phyloP scores from a whole-genome alignment of 805 yeast species.

The Kodamaea jinghongensis region DNA sequence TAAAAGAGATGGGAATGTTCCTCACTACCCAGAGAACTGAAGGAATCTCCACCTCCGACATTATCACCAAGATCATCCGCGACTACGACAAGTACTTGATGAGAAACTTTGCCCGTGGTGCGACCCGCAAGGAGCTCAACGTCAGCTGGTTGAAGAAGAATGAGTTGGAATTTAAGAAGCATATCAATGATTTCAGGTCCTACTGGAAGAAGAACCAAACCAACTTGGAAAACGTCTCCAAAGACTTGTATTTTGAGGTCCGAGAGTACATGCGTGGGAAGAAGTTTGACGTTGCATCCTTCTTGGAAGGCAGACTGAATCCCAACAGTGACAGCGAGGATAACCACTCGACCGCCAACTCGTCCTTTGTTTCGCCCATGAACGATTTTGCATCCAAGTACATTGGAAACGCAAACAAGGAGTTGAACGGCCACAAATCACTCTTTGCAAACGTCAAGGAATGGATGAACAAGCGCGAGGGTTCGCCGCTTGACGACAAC shows the following conservation, averaged over 20 bases:
- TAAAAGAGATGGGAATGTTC: constrained; percentile 87
- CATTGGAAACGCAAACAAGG: constrained; percentile 52
- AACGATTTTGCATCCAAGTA: constrained; percentile 65
- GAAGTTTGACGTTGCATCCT: constrained; percentile 29
- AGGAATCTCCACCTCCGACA: constrained; percentile 93
- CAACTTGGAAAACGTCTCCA: constrained; percentile 67
- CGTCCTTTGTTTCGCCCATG: constrained; percentile 45
- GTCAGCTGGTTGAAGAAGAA: constrained; percentile 97
- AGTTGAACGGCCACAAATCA: constrained; percentile 30
- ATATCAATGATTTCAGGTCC: constrained; percentile 80
- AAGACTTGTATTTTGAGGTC: constrained; percentile 81
- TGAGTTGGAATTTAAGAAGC: constrained; percentile 90
- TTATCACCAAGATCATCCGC: constrained; percentile 89
- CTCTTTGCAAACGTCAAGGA: constrained; percentile 41
- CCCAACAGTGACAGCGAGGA: constrained; percentile 29
- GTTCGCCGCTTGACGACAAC: constrained; percentile 10
- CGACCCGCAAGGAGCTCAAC: constrained; percentile 91
- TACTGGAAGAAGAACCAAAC: constrained; percentile 77
- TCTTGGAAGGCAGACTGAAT: constrained; percentile 23
- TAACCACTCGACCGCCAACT: constrained; percentile 22
- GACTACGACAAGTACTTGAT: constrained; percentile 95
- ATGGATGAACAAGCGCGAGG: constrained; percentile 38
- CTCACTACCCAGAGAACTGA: constrained; percentile 94
- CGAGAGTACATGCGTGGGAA: constrained; percentile 64
- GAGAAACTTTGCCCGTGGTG: constrained; percentile 98